Conservation (phyloP, 2,329 filamentous ascomycete genomes). For the Ophiostoma sp. region DNA sequence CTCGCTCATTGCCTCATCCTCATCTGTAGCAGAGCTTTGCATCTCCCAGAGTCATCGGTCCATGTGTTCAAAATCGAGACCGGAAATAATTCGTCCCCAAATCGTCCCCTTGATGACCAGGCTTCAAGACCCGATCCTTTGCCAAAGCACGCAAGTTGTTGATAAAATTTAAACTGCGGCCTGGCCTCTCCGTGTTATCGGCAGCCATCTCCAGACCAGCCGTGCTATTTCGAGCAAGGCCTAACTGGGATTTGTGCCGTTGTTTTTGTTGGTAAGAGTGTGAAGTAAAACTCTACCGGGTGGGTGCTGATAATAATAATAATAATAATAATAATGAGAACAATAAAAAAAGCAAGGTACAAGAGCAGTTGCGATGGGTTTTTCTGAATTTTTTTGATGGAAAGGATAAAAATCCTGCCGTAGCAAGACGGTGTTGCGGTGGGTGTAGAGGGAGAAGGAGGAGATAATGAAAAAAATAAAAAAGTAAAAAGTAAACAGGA, state of each 20-base stretch:
- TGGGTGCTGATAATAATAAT: neutral
- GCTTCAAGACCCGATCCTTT: neutral
- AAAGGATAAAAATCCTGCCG: neutral
- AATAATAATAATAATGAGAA: neutral
- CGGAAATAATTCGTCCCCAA: neutral
- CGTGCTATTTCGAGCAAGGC: neutral
- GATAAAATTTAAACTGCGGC: neutral
- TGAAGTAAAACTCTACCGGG: neutral
- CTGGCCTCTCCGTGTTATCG: neutral
- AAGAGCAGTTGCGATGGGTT: neutral
- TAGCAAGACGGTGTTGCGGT: neutral
- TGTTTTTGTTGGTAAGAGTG: neutral
- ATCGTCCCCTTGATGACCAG: neutral
- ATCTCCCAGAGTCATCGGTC: neutral
- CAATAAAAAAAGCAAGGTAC: neutral
- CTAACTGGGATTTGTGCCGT: neutral
- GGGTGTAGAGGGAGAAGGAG: neutral
- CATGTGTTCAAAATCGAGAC: constrained; percentile 17
- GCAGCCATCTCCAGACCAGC: neutral
- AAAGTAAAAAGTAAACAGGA: neutral
- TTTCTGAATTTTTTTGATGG: neutral
- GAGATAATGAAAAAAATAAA: neutral
- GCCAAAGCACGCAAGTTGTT: neutral
- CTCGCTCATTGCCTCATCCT: neutral
- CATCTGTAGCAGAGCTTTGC: neutral